A percentile compares a stretch with the other conserved stretches of the same genome.
These are phyloP conservation scores for Neurospora discreta DNA, from an alignment of 495 filamentous ascomycete genomes.

Conservation along the genomic window DNA sequence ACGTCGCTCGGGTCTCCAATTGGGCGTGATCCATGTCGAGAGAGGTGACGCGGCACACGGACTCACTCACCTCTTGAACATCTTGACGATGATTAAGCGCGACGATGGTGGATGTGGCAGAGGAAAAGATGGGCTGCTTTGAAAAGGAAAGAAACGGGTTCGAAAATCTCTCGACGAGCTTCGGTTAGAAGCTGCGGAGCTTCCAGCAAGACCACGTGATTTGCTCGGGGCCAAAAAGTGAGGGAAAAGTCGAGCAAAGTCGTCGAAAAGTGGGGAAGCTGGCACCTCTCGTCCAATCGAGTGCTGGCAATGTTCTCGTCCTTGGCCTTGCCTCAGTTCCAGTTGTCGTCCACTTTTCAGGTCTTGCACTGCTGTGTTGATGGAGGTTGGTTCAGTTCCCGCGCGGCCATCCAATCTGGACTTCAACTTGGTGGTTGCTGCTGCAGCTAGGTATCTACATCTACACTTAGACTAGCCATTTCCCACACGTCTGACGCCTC, in stretches of 20 bases:
- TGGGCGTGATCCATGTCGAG: constrained; percentile 11
- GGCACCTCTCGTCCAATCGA: not conserved
- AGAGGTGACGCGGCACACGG: constrained; percentile 3
- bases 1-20: constrained; percentile 16
- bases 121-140: constrained; percentile 32
- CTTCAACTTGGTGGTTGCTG: not conserved
- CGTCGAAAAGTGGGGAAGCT: not conserved
- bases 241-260: not conserved
- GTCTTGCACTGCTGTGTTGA: not conserved
- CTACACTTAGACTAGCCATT: not conserved
- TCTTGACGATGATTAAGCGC: constrained; percentile 51
- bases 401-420: not conserved
- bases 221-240: not conserved
- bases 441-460: not conserved
- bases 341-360: not conserved
- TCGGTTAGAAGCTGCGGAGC: constrained; percentile 28
- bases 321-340: not conserved
- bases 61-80: constrained; percentile 75
- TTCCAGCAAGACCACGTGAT: constrained; percentile 21
- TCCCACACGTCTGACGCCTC: not conserved
- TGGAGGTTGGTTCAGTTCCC: not conserved
- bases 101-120: constrained; percentile 27
- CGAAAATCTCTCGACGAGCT: constrained; percentile 31
- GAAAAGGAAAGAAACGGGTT: constrained; percentile 26
- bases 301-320: not conserved